These are phyloP conservation scores for Dothiorella sarmentorum DNA, from an alignment of 2,329 filamentous ascomycete genomes.

Conservation along the genomic window DNA sequence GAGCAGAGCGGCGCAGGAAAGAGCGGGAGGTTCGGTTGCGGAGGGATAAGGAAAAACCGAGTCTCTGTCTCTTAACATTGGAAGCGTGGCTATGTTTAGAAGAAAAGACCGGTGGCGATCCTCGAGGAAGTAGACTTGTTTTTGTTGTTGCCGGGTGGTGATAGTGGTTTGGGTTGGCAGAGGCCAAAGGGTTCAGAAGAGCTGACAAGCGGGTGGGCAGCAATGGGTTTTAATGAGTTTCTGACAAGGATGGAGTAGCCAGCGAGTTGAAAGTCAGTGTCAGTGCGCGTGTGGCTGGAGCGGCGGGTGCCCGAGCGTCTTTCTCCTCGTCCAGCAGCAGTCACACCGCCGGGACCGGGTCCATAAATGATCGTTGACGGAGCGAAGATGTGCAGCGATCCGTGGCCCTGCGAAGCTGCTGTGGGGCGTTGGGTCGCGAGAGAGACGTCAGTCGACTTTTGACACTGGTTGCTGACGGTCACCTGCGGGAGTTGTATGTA, in stretches of 20 bases:
- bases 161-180: neutral
- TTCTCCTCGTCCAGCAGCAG: neutral
- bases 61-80: constrained; percentile 16
- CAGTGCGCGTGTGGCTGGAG: constrained; percentile 14
- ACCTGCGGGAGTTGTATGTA: neutral
- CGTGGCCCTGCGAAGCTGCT: neutral
- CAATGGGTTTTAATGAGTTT: constrained; percentile 3
- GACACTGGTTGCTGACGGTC: neutral
- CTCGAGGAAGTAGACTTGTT: neutral
- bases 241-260: constrained; percentile 1
- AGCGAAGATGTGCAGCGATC: constrained; percentile 8
- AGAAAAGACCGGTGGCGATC: constrained; percentile 6
- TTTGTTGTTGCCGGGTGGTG: neutral
- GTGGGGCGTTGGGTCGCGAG: neutral
- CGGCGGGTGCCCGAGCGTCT: neutral
- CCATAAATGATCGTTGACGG: constrained; percentile 7
- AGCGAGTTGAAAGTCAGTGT: neutral
- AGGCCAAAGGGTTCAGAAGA: constrained; percentile 4
- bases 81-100: constrained; percentile 5
- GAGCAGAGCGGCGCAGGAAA: constrained; percentile 25
- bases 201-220: neutral
- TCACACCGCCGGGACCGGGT: constrained; percentile 7
- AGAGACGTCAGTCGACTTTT: constrained; percentile 11
- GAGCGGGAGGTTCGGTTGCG: constrained; percentile 30
- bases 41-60: constrained; percentile 28